phyloP scores from a whole-genome alignment of 2,329 filamentous ascomycete genomes.

The Cercospora berteroae region DNA sequence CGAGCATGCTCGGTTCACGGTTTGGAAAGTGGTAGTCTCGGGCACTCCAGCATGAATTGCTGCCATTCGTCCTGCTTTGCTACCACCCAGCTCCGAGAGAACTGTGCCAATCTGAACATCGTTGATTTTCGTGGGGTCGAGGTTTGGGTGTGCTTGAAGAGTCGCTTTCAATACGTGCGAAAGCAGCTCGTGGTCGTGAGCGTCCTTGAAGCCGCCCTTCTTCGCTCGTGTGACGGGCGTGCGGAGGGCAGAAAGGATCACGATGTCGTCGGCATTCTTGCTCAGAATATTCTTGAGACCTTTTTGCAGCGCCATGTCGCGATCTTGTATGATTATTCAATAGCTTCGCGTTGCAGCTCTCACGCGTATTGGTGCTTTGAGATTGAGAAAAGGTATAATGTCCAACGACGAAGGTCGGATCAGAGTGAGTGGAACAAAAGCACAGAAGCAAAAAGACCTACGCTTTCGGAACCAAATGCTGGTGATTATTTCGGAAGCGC shows the following conservation, averaged over 20 bases:
- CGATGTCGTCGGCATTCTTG: conserved; percentile 76
- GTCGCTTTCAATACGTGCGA: conserved; percentile 65
- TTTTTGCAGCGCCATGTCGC: conserved; percentile 35
- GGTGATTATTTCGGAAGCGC: not conserved
- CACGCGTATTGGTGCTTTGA: not conserved
- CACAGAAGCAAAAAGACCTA: not conserved
- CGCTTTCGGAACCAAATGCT: not conserved
- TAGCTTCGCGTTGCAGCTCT: not conserved
- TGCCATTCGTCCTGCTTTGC: conserved; percentile 88
- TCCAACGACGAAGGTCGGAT: not conserved
- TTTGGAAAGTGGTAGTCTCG: conserved; percentile 72
- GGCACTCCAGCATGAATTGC: conserved; percentile 79
- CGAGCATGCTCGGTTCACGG: conserved; percentile 83
- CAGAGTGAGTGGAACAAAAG: not conserved
- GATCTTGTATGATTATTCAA: not conserved
- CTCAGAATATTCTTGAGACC: conserved; percentile 74
- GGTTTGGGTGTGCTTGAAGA: conserved; percentile 67
- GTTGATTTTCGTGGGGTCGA: conserved; percentile 67
- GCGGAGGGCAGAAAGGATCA: conserved; percentile 86
- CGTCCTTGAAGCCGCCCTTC: conserved; percentile 80
- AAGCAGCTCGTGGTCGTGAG: conserved; percentile 87
- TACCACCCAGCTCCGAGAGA: conserved; percentile 83
- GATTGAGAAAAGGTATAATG: not conserved
- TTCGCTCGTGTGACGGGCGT: conserved; percentile 82
- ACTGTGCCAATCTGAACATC: conserved; percentile 88